Conservation (phyloP, 2,329 filamentous ascomycete genomes). For the Shiraia sp. region DNA sequence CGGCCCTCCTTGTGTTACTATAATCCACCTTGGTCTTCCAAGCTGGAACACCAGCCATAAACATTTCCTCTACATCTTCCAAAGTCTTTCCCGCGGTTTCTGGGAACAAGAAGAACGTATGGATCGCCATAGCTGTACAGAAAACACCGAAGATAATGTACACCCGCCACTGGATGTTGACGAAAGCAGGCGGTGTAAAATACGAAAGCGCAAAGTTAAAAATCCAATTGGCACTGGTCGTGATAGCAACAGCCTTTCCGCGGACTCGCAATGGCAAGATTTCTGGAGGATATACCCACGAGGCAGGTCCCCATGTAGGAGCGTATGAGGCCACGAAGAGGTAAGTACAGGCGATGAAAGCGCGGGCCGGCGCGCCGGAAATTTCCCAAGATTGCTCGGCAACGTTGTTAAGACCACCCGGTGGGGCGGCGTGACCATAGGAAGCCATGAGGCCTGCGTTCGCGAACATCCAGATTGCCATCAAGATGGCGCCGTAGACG, state of each 20-base stretch:
- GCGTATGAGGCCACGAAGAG: conserved; percentile 73
- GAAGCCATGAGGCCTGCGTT: conserved; percentile 65
- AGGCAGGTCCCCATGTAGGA: conserved; percentile 64
- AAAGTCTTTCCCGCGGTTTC: conserved; percentile 75
- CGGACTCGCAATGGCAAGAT: conserved; percentile 65
- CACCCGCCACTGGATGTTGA: conserved; percentile 62
- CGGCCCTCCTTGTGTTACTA: conserved; percentile 22
- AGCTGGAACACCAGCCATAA: conserved; percentile 59
- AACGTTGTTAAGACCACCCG: conserved; percentile 46
- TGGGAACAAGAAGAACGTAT: conserved; percentile 68
- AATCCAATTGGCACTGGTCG: conserved; percentile 65
- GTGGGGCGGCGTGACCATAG: conserved; percentile 55
- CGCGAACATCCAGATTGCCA: conserved; percentile 66
- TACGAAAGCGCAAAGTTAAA: conserved; percentile 60
- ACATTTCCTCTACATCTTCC: conserved; percentile 77
- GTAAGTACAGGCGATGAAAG: conserved; percentile 71
- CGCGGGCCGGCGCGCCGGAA: conserved; percentile 44
- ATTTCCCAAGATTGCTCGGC: conserved; percentile 49
- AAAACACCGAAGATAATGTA: conserved; percentile 79
- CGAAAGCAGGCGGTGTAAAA: conserved; percentile 62
- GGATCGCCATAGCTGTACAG: conserved; percentile 68
- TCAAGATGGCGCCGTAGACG: conserved; percentile 66
- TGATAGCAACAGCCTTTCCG: conserved; percentile 65
- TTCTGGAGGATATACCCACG: conserved; percentile 64
- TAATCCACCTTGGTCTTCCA: conserved; percentile 55